Conservation (phyloP, 2,329 filamentous ascomycete species). For the Stemphylium lycopersici region DNA sequence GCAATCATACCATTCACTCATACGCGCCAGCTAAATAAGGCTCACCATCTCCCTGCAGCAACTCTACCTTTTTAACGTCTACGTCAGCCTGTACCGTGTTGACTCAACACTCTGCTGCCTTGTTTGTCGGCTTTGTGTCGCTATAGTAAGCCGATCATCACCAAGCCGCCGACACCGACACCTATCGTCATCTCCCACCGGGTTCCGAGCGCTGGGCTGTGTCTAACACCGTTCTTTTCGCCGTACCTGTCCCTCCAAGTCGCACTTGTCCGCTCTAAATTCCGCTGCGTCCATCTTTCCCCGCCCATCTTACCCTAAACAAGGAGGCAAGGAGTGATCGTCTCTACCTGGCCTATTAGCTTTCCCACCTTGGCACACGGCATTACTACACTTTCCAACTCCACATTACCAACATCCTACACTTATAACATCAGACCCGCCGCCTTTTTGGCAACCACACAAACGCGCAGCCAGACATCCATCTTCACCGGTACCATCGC, state of each 20-base stretch:
- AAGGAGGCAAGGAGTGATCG: conserved; percentile 23
- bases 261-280: conserved; percentile 21
- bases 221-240: conserved; percentile 12
- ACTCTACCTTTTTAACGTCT: conserved; percentile 4
- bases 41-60: conserved; percentile 25
- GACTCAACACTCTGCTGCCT: conserved; percentile 12
- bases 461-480: conserved; percentile 9
- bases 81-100: conserved; percentile 9
- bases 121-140: conserved; percentile 1
- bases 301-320: conserved; percentile 15
- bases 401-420: conserved; percentile 26
- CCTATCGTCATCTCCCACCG: conserved; percentile 27
- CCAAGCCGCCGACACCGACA: conserved; percentile 23
- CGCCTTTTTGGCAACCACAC: conserved; percentile 14
- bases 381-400: conserved; percentile 13
- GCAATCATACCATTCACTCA: conserved; percentile 19
- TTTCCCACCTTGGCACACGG: conserved; percentile 33
- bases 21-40: conserved; percentile 25
- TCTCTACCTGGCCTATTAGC: conserved; percentile 33
- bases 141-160: conserved; percentile 26
- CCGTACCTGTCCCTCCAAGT: conserved; percentile 15
- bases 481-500: conserved; percentile 11
- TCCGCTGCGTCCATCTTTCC: conserved; percentile 22
- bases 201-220: conserved; percentile 21
- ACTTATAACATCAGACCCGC: conserved; percentile 29